Base-by-base conservation (phyloP, 805 yeast species). In the Priceomyces fermenticarens region DNA sequence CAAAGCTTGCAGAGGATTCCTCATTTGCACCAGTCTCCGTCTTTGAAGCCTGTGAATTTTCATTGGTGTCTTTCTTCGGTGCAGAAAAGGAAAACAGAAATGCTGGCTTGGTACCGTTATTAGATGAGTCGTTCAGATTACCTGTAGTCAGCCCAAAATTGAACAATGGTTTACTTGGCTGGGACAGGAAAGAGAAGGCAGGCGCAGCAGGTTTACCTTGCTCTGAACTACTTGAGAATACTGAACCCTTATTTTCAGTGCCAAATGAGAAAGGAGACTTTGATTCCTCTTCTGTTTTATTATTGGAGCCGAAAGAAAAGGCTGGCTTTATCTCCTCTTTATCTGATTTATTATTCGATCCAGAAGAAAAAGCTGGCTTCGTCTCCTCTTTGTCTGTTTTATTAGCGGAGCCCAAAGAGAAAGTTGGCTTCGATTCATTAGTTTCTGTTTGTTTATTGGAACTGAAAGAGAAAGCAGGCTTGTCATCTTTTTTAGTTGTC, bases 1-100 rank as follows among this genome's bases (percentile, higher is more conserved):
- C 44, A 34, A 62, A 79, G 48, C 78, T 70, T 1, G 72, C 78
- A 32, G 70, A 72, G 42, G 72, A 75, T 35, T 66, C 77, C 30
- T 70, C 73, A 15, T 63, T 70, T 9, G 55, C 67, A 10, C 62
- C 63, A 3, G 64, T 76, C 16, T 38, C 44, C 8, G 11, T 65
- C 12, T 43, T 46, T 10, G 44, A 48, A n/a, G 45, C 44, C n/a
- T 57, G 54, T 11, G 49, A 12, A 10, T 15, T 12, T 11, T 29
- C n/a, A 16, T 26, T n/a, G 12, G 12, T 17, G 3, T 25, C 29
- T 7, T 9, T 16, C 20, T 35, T 35, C 5, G 30, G 30, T 10
- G 15, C n/a, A 11, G 30, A 38, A 40, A 56, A 57, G 3, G 51
- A 39, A 20, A 35, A 39, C 6, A n/a, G 33, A 28, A 40, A 30